Percentiles rank a stretch among this genome's conserved stretches.
These are phyloP conservation scores for Kodamaea jinghongensis DNA, from an alignment of 805 yeast genomes.

Conservation along the genomic window DNA sequence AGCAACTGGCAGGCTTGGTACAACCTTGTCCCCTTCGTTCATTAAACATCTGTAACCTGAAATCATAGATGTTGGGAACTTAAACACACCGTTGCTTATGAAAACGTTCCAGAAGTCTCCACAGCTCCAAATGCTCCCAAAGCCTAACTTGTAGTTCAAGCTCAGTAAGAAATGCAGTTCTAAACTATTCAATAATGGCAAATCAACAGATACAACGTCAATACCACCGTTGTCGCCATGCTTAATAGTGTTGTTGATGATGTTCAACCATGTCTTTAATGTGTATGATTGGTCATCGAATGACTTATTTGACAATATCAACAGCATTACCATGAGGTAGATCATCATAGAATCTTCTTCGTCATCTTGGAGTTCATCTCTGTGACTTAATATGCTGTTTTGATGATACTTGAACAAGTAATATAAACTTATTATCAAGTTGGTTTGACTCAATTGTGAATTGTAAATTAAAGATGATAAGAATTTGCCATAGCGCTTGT, in stretches of 20 bases:
- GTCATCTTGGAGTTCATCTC: constrained; percentile 3
- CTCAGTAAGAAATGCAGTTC: constrained; percentile 27
- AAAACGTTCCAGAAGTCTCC: constrained; percentile 23
- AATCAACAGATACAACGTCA: constrained; percentile 15
- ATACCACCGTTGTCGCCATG: constrained; percentile 4
- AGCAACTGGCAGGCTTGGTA: background rate
- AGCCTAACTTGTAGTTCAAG: constrained; percentile 27
- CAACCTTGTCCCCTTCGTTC: background rate
- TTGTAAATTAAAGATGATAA: constrained; percentile 16
- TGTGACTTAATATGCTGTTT: constrained; percentile 9
- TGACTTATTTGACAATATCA: constrained; percentile 39
- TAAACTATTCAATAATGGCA: constrained; percentile 24
- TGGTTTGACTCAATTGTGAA: constrained; percentile 22
- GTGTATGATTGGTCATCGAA: constrained; percentile 51
- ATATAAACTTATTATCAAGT: constrained; percentile 24
- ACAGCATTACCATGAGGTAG: constrained; percentile 23
- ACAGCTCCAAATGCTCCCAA: constrained; percentile 19
- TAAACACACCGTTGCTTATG: constrained; percentile 6
- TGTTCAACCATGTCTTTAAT: constrained; percentile 45
- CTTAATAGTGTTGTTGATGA: constrained; percentile 12
- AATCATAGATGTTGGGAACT: constrained; percentile 11
- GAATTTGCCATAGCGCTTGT: constrained; percentile 13
- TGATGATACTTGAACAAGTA: constrained; percentile 22
- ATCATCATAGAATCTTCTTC: constrained; percentile 16
- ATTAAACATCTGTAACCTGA: constrained; percentile 12